Percentiles rank a stretch among this genome's conserved stretches.
Evolutionary conservation across 2,329 filamentous ascomycete genomes (phyloP).

Genomic region (Verruconis gallopava): DNA sequence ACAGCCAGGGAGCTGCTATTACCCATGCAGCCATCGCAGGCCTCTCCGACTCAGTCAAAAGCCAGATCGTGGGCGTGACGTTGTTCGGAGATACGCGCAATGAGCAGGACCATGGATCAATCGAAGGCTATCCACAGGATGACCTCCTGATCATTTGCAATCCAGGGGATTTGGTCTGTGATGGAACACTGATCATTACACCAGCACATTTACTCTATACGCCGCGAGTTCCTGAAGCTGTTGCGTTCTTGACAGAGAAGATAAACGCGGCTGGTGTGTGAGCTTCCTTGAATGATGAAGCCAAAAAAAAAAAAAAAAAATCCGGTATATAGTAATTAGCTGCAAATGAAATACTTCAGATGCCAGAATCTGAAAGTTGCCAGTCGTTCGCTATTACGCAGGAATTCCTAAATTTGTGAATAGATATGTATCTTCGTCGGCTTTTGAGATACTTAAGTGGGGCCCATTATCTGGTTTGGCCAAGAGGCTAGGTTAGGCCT

Average conservation of each 20-base stretch:
- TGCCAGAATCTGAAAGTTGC: too few species aligned
- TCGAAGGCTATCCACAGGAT: slow-evolving; percentile 23
- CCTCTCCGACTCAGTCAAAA: slow-evolving; percentile 1
- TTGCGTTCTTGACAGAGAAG: slow-evolving; percentile 16
- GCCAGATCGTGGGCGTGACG: slow-evolving; percentile 4
- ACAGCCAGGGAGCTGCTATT: slow-evolving; percentile 2
- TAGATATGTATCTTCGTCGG: too few species aligned
- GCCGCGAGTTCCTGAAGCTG: slow-evolving; percentile 16
- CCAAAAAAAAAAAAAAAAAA: too few species aligned
- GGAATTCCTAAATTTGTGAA: too few species aligned
- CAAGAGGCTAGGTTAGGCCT: too few species aligned
- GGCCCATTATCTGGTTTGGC: too few species aligned
- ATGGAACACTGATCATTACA: slow-evolving; percentile 26
- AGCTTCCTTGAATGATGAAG: too few species aligned
- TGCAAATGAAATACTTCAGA: too few species aligned
- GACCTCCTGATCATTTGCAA: slow-evolving; percentile 39
- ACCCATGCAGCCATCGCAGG: slow-evolving; percentile 5
- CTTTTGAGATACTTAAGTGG: too few species aligned
- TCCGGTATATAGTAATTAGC: too few species aligned
- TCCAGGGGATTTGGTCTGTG: slow-evolving; percentile 38
- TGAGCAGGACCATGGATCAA: background rate
- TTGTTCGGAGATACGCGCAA: slow-evolving; percentile 8
- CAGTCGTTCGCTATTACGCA: too few species aligned
- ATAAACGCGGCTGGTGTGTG: slow-evolving; percentile 10
- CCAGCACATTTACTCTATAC: slow-evolving; percentile 9